Conservation (phyloP, 208 protist species). For the Trypanosoma vivax region DNA sequence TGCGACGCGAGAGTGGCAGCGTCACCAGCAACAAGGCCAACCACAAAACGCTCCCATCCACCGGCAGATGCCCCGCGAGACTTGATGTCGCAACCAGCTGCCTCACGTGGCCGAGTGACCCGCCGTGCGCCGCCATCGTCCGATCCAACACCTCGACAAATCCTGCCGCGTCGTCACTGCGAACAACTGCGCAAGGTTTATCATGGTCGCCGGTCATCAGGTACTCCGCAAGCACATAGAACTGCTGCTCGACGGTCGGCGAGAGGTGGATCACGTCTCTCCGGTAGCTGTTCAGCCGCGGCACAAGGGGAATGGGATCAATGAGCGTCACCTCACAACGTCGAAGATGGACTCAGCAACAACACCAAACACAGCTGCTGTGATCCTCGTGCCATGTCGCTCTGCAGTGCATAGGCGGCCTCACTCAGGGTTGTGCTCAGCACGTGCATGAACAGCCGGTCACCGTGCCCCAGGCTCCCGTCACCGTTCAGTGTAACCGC, state of each 20-base stretch:
- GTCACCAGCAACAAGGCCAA: not conserved
- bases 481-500: not conserved
- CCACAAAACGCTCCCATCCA: constrained; percentile 4
- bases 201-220: not conserved
- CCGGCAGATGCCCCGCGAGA: not conserved
- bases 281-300: constrained; percentile 3
- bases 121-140: not conserved
- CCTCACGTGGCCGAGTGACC: not conserved
- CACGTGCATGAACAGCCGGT: not conserved
- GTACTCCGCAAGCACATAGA: constrained; percentile 16
- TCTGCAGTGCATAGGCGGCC: not conserved
- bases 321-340: constrained; percentile 4
- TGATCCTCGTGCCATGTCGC: not conserved
- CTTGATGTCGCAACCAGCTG: not conserved
- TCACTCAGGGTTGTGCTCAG: not conserved
- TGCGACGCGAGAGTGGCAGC: not conserved
- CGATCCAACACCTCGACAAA: not conserved
- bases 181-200: not conserved
- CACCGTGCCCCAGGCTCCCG: not conserved
- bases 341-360: constrained; percentile 5
- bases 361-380: constrained; percentile 1
- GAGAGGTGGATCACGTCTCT: constrained; percentile 7
- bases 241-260: constrained; percentile 21
- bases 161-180: not conserved
- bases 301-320: constrained; percentile 3